Evolutionary conservation across 202 grass and related monocot species (phyloP).

Genomic region (Panicum virgatum): DNA sequence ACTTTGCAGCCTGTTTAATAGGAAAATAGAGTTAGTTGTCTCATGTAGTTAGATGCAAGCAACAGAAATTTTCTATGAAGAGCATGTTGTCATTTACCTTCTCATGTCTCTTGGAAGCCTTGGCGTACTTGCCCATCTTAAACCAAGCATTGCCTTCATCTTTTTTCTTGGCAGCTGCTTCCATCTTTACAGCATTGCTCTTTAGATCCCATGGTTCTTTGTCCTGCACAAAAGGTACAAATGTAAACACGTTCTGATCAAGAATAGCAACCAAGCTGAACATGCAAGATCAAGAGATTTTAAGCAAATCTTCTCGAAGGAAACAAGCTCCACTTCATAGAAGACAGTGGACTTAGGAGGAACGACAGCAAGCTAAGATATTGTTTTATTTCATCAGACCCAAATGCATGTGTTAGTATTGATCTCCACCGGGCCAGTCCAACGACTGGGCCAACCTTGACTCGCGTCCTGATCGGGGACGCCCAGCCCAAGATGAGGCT

Average conservation of each 20-base stretch:
- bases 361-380: constrained; percentile 60
- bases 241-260: neutral
- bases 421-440: too few species aligned
- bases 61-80: neutral
- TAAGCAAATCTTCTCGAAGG: constrained; percentile 60
- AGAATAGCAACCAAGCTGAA: neutral
- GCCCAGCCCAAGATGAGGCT: too few species aligned
- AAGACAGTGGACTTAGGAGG: constrained; percentile 57
- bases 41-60: neutral
- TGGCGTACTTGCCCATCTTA: constrained; percentile 71
- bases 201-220: constrained; percentile 89
- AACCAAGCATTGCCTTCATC: constrained; percentile 84
- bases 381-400: constrained; percentile 54
- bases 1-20: constrained; percentile 62
- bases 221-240: constrained; percentile 29
- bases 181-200: constrained; percentile 66
- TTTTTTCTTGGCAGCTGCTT: constrained; percentile 78
- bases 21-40: neutral
- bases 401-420: constrained; percentile 73
- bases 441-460: constrained; percentile 45
- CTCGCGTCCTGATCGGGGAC: too few species aligned
- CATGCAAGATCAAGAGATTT: neutral
- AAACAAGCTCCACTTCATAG: constrained; percentile 73
- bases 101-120: constrained; percentile 67
- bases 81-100: constrained; percentile 20